These are phyloP conservation scores for Trypanosoma mega DNA, from an alignment of 208 protist species.

Conservation along the genomic window DNA sequence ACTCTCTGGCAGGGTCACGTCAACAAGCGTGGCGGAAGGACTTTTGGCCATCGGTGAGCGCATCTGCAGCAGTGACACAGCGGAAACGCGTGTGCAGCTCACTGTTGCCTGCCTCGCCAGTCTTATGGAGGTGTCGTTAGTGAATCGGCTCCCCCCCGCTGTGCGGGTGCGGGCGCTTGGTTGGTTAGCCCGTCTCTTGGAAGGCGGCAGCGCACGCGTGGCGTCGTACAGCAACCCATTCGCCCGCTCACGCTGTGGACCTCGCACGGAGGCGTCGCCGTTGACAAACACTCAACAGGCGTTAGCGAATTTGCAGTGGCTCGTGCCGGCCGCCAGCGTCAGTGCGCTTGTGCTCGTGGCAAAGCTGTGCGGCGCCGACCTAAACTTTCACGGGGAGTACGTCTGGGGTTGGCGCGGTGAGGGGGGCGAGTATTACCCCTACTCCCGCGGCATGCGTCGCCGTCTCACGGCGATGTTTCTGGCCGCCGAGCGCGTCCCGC, in stretches of 20 bases:
- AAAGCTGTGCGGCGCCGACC: conserved; percentile 41
- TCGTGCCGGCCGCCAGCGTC: conserved; percentile 56
- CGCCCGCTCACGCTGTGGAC: neutral
- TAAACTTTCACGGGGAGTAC: conserved; percentile 46
- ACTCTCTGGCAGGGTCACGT: neutral
- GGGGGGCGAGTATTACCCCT: conserved; percentile 60
- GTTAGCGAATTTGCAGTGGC: conserved; percentile 74
- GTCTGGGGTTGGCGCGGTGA: conserved; percentile 74
- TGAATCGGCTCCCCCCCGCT: neutral
- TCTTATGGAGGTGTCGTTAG: conserved; percentile 11
- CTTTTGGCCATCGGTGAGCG: conserved; percentile 30
- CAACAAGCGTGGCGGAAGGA: conserved; percentile 4
- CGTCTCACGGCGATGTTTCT: conserved; percentile 59
- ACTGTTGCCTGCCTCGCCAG: conserved; percentile 28
- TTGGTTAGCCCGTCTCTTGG: conserved; percentile 16
- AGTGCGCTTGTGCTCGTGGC: conserved; percentile 64
- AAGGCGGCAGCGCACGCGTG: conserved; percentile 8
- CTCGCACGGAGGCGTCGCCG: conserved; percentile 22
- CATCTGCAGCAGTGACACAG: conserved; percentile 12
- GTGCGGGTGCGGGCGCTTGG: conserved; percentile 1
- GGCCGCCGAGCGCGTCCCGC: conserved; percentile 18
- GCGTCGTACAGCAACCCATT: conserved; percentile 22
- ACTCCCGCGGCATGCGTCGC: conserved; percentile 32
- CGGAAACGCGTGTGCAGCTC: conserved; percentile 26
- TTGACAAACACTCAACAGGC: conserved; percentile 36